Conservation (phyloP, 768 basidiomycete genomes). For the Lentinula raphanica region DNA sequence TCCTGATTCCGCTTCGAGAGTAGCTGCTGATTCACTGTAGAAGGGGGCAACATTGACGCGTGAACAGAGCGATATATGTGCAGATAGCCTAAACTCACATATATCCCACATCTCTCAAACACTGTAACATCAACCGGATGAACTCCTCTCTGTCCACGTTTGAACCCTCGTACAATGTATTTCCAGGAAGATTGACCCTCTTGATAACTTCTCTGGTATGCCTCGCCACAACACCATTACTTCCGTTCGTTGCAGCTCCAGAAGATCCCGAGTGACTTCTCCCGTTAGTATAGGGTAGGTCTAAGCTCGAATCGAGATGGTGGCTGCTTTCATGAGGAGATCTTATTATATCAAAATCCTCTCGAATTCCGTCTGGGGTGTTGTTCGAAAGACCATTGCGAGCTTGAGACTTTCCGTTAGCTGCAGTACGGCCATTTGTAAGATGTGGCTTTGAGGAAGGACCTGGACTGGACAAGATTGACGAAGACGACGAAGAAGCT, state of each 20-base stretch:
- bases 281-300: constrained; percentile 24
- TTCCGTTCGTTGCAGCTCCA: constrained; percentile 21
- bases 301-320: too few relatives aligned
- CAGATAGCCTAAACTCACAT: constrained; percentile 36
- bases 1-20: constrained; percentile 89
- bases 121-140: constrained; percentile 83
- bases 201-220: constrained; percentile 45
- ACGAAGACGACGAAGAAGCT: neutral
- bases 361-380: too few relatives aligned
- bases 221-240: constrained; percentile 47
- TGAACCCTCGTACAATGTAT: constrained; percentile 73
- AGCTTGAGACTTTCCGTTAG: constrained; percentile 46
- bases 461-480: constrained; percentile 30
- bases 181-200: constrained; percentile 65
- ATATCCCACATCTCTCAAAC: constrained; percentile 82
- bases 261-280: constrained; percentile 34
- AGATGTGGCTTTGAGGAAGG: constrained; percentile 39
- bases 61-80: neutral
- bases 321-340: too few relatives aligned
- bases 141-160: constrained; percentile 85
- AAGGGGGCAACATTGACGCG: neutral
- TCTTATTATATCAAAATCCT: too few relatives aligned
- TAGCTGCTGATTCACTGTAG: constrained; percentile 78
- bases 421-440: constrained; percentile 26
- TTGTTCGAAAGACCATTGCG: too few relatives aligned